Evolutionary conservation across 495 filamentous ascomycete genomes (phyloP), one percentile per base, ranked within the genome.

Genomic region (Umbilicaria muhlenbergii): DNA sequence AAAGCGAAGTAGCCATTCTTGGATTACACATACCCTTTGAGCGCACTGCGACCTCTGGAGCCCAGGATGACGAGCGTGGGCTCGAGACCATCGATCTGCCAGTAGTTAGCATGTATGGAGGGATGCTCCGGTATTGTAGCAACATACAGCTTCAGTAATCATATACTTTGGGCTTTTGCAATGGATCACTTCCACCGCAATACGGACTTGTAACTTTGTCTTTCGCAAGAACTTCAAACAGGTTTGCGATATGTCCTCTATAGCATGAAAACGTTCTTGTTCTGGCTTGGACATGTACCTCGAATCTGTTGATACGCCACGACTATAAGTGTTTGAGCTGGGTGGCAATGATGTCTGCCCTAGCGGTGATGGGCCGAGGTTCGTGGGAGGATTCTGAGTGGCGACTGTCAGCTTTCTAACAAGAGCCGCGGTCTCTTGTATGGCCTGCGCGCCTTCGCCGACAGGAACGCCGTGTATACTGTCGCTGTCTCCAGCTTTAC

Each of bases 51-150:
- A 33, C 91, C 91, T 51, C 91, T 70, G 43, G 84, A 89, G 24
- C 91, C 91, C 34, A 95, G 72, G 49, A 96, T 83, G 2, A 93
- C 89, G 34, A 98, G 68, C n/a, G 89, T 95, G 8, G 91, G 91
- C 39, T 80, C 78, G 38, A 95, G 69, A 42, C 80, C 74, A 61
- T 98, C 91, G 56, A 98, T 95, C 78, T 82, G 53, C 19, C n/a
- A 36, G 14, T 36, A 18, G 13, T 16, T 39, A 39, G 18, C 32
- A 36, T 36, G 39, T 19, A 39, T 21, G 35, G 36, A n/a, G 5
- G 14, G 12, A 38, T 34, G 32, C 24, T 28, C 24, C 24, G 24
- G 24, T 6, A 28, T 28, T 28, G 24, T 28, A 34, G 48, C 43
- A 28, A 62, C 70, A 51, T 52, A 75, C 73, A 49, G 87, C 83